These are phyloP conservation scores for Pestalotiopsis sp. DNA, from an alignment of 2,329 filamentous ascomycete genomes.

Conservation along the genomic window DNA sequence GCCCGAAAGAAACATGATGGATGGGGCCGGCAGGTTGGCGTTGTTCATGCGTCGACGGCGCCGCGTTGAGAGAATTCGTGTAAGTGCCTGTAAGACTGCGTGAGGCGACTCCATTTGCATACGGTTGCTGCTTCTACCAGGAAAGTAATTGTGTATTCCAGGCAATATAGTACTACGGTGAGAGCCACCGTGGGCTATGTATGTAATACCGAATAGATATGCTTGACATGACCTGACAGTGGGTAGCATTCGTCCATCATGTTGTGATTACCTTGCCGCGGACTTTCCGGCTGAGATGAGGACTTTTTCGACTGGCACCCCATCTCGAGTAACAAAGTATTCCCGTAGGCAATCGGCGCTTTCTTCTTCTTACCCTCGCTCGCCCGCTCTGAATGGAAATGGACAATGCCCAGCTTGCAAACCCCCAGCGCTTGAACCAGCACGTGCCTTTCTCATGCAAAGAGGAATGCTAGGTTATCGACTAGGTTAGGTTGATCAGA, in stretches of 20 bases:
- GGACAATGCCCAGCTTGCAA: too few species aligned
- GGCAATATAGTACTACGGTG: too few species aligned
- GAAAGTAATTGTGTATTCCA: too few species aligned
- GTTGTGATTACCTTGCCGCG: too few species aligned
- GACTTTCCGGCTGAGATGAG: too few species aligned
- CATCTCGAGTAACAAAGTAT: too few species aligned
- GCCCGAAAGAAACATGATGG: background rate
- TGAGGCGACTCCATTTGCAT: too few species aligned
- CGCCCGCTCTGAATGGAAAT: background rate
- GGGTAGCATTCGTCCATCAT: too few species aligned
- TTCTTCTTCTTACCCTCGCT: background rate
- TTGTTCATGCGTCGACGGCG: background rate
- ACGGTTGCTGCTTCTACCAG: background rate
- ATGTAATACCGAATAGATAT: too few species aligned
- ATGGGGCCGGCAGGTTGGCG: background rate
- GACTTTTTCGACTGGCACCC: too few species aligned
- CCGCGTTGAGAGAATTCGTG: background rate
- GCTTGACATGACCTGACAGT: too few species aligned
- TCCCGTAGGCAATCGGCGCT: background rate
- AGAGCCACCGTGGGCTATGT: too few species aligned
- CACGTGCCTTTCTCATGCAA: background rate
- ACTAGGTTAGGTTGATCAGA: background rate
- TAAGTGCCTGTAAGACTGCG: background rate
- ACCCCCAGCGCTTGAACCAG: background rate
- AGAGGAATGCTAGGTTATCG: background rate